Base-by-base conservation (phyloP, 345 rosid species). In the Murraya koenigii region DNA sequence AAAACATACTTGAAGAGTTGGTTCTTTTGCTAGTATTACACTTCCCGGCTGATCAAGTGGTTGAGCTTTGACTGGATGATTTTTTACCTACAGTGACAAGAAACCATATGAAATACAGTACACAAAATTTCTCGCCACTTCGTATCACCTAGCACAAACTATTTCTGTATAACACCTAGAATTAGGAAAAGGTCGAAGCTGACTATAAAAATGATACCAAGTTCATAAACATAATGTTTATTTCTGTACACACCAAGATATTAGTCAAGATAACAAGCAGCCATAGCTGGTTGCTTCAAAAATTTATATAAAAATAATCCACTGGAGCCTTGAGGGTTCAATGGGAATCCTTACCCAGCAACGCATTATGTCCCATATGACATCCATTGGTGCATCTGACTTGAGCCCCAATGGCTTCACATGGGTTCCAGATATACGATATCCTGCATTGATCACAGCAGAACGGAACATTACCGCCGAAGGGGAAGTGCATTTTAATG, bases 341-440 rank as follows among this genome's bases (percentile, higher is more conserved):
- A 75, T 32, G 71, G 23, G 13, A 80, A 69, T 76, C 70, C 87
- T 87, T 89, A 96, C 99, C 97, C 99, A 97, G 89, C 97, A 91
- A 60, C 99, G 97, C 99, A 97, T 94, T 68, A 94, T 97, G 85
- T 97, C 98, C 97, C 99, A 97, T 71, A 97, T 91, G 75, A 94
- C 91, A 66, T 89, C 92, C 99, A 97, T 97, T n/a, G 99, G 97
- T 72, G 98, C 98, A 88, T 97, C 97, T 30, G 99, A 90, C 84
- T 97, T 97, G 62, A 94, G 84, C 79, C 98, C 99, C 5, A 97
- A 82, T 0, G 98, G 97, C 67, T 90, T 89, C 65, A 94, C 98
- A 78, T 97, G 99, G 52, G 97, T 89, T 68, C 99, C 99, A 0
- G 98, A 97, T 71, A 94, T 90, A 28, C 88, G 91, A 85, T 91